Evolutionary conservation across 225 moss, liverwort and hornwort species (phyloP), one percentile per base, ranked within the genome.

Genomic region (Polytrichum commune): DNA sequence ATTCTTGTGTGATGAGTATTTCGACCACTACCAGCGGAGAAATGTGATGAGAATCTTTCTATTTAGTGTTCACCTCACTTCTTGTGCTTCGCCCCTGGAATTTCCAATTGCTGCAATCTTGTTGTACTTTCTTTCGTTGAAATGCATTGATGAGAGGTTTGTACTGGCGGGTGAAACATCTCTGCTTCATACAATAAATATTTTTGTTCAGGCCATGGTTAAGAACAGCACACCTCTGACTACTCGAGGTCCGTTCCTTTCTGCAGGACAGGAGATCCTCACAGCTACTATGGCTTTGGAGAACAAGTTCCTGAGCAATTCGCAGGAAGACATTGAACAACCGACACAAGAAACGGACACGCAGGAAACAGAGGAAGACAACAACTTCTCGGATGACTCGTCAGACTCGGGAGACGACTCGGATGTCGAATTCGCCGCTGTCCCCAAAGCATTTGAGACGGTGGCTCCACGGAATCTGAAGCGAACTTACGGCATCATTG

Each of bases 401-500:
- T 76, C 76, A 65, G 81, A 82, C 68, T 79, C 76, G 32, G 77
- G 75, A 53, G 32, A 66, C 38, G 76, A 79, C 22, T 78, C 73
- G 58, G 24, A 18, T 18, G 23, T 26, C 26, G 68, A 68, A 24
- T 68, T 53, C 20, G 5, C 68, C 53, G 8, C 68, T 68, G 76
- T 76, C 60, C 72, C 76, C 2, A 74, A 74, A 27, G 85, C 76
- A 65, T 79, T 82, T 65, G 81, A 79, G 69, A 76, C 73, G 18
- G 69, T 72, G 67, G 67, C 82, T 74, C 81, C 81, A 54, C 74
- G 81, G 29, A 81, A 71, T 38, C 76, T 81, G 18, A 85, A 85
- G 74, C 79, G 81, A 57, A 82, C 81, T 1, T 85, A 85, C 74
- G 85, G 85, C n/a, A 72, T 85, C 18, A 2, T 85, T 18, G 65